phyloP scores from a whole-genome alignment of 768 basidiomycete genomes.

The Boletus coccyginus region DNA sequence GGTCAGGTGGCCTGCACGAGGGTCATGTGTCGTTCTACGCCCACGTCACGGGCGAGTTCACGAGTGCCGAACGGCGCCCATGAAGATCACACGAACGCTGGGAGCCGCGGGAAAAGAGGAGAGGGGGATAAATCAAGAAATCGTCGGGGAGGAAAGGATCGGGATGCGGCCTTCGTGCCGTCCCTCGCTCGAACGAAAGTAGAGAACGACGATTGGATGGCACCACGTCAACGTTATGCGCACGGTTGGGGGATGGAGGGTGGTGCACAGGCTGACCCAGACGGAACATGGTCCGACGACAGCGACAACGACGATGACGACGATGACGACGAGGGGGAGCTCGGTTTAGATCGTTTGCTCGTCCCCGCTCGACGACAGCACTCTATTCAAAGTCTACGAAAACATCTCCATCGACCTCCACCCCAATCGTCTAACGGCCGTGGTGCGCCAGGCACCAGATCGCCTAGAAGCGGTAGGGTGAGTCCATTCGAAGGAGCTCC shows the following conservation, averaged over 20 bases:
- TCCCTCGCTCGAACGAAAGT: slow-evolving; percentile 57
- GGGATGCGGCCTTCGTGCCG: slow-evolving; percentile 45
- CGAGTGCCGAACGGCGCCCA: slow-evolving; percentile 29
- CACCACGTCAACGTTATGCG: slow-evolving; percentile 33
- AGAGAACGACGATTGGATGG: slow-evolving; percentile 57
- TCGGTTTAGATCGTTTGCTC: slow-evolving; percentile 64
- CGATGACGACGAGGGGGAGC: slow-evolving; percentile 53
- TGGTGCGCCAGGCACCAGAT: slow-evolving; percentile 9
- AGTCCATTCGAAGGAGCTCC: slow-evolving; percentile 16
- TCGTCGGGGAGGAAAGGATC: slow-evolving; percentile 28
- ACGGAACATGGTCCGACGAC: slow-evolving; percentile 19
- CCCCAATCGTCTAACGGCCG: slow-evolving; percentile 10
- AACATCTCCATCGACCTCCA: slow-evolving; percentile 45
- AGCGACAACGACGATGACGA: slow-evolving; percentile 37
- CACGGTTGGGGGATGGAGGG: slow-evolving; percentile 31
- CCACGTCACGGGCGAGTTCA: slow-evolving; percentile 60
- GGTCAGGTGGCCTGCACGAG: slow-evolving; percentile 47
- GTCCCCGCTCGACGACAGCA: slow-evolving; percentile 70
- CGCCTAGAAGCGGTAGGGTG: slow-evolving; percentile 16
- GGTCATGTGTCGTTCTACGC: slow-evolving; percentile 70
- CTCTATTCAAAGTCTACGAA: slow-evolving; percentile 69
- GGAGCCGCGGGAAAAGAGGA: slow-evolving; percentile 26
- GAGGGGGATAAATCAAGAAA: slow-evolving; percentile 15
- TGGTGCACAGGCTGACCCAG: slow-evolving; percentile 11
- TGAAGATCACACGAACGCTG: slow-evolving; percentile 12